Evolutionary conservation across 768 basidiomycete genomes (phyloP).

Genomic region (Sporobolomyces phaffii): DNA sequence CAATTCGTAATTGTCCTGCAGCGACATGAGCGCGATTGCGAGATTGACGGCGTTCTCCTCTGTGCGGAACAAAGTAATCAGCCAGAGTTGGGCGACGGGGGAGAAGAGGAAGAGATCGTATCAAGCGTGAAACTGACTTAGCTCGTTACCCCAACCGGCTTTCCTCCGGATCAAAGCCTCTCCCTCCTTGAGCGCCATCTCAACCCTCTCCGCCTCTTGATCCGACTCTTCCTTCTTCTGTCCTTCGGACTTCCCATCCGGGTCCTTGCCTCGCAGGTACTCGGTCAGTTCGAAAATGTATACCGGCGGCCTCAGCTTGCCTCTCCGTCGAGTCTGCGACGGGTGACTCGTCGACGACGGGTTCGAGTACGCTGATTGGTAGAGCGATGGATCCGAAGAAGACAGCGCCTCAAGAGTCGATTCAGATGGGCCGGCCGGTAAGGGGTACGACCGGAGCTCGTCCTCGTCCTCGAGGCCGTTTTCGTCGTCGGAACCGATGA

Average conservation of each 20-base stretch:
- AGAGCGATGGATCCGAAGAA: slow-evolving; percentile 72
- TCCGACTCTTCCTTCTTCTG: slow-evolving; percentile 53
- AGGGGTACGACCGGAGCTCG: slow-evolving; percentile 34
- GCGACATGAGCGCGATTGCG: slow-evolving; percentile 61
- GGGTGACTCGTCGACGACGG: slow-evolving; percentile 49
- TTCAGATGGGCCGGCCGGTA: slow-evolving; percentile 36
- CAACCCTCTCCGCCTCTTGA: slow-evolving; percentile 66
- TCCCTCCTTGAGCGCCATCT: slow-evolving; percentile 71
- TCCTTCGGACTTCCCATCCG: slow-evolving; percentile 45
- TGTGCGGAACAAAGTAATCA: too few species aligned
- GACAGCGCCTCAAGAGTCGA: slow-evolving; percentile 53
- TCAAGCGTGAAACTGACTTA: too few species aligned
- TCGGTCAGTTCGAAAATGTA: slow-evolving; percentile 80
- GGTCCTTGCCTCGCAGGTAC: slow-evolving; percentile 58
- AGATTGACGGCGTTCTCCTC: slow-evolving; percentile 87
- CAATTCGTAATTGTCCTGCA: slow-evolving; percentile 81
- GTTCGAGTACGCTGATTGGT: slow-evolving; percentile 54
- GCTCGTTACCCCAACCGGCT: slow-evolving; percentile 73
- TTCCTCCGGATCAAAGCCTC: slow-evolving; percentile 81
- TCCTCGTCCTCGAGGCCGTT: slow-evolving; percentile 31
- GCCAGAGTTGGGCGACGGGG: neutral
- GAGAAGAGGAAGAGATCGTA: neutral
- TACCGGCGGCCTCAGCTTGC: slow-evolving; percentile 71
- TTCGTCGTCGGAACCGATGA: slow-evolving; percentile 49
- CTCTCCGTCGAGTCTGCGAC: slow-evolving; percentile 73